These are phyloP conservation scores for Herpetospermum pedunculosum DNA, from an alignment of 306 rosid species.

Conservation along the genomic window DNA sequence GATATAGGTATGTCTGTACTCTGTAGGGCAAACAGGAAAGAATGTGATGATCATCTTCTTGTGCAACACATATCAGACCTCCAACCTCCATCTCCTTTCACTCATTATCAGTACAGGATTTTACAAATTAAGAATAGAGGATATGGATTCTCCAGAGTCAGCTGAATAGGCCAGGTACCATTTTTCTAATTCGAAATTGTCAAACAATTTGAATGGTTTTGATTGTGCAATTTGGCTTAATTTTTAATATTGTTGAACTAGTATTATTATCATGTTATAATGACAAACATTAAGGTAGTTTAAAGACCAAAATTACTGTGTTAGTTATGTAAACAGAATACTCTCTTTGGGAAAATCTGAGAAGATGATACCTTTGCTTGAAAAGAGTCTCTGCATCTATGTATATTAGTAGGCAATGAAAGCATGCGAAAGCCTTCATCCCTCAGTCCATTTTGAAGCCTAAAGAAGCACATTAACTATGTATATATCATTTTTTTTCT, in stretches of 20 bases:
- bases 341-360: not conserved
- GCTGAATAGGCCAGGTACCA: not conserved
- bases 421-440: constrained; percentile 1
- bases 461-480: constrained; percentile 6
- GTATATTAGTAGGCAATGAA: constrained; percentile 4
- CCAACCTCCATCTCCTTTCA: not conserved
- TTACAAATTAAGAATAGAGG: not conserved
- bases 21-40: not conserved
- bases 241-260: not conserved
- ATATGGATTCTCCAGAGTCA: not conserved
- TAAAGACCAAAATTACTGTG: not conserved
- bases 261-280: not conserved
- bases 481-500: constrained; percentile 1
- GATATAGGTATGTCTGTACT: not conserved
- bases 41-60: not conserved
- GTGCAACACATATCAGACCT: not conserved
- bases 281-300: not conserved
- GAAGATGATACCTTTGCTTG: not conserved
- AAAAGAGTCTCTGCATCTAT: not conserved
- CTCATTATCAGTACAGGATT: not conserved
- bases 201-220: not conserved
- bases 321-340: not conserved
- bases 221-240: not conserved
- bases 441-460: not conserved
- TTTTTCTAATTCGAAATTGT: not conserved